Conservation (phyloP, 2,329 filamentous ascomycete species). For the Epichloe hybrida region DNA sequence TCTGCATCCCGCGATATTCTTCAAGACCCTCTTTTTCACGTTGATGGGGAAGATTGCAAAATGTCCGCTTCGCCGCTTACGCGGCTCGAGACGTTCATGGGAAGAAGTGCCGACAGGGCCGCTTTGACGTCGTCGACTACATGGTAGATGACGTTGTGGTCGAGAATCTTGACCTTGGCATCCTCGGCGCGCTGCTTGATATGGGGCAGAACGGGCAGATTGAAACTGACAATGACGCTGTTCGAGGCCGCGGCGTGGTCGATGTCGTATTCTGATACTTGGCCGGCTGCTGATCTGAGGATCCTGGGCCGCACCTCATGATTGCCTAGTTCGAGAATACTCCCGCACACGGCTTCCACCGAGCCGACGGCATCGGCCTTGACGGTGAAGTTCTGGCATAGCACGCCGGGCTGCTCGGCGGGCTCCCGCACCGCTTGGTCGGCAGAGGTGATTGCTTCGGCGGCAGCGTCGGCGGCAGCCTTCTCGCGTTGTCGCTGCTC, state of each 20-base stretch:
- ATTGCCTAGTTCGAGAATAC: slow-evolving; percentile 66
- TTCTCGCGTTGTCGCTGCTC: slow-evolving; percentile 48
- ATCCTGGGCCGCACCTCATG: slow-evolving; percentile 69
- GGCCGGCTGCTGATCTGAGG: slow-evolving; percentile 64
- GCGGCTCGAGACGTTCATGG: slow-evolving; percentile 50
- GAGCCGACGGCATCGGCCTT: slow-evolving; percentile 91
- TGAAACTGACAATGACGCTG: slow-evolving; percentile 77
- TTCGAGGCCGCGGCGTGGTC: slow-evolving; percentile 70
- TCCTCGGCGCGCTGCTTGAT: slow-evolving; percentile 58
- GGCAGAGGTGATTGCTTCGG: slow-evolving; percentile 16
- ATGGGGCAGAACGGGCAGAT: slow-evolving; percentile 52
- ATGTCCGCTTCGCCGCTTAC: slow-evolving; percentile 85
- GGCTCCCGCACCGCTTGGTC: slow-evolving; percentile 25
- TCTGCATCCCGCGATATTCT: slow-evolving; percentile 75
- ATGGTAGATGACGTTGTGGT: slow-evolving; percentile 79
- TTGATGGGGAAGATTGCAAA: slow-evolving; percentile 74
- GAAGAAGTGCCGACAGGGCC: slow-evolving; percentile 54
- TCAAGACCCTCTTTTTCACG: slow-evolving; percentile 53
- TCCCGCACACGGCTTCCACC: slow-evolving; percentile 75
- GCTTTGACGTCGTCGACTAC: slow-evolving; percentile 59
- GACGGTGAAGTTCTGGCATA: slow-evolving; percentile 65
- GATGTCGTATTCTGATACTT: slow-evolving; percentile 73
- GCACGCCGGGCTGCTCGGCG: slow-evolving; percentile 27
- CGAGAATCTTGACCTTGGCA: slow-evolving; percentile 61
- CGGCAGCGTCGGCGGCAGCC: slow-evolving; percentile 25